These are phyloP conservation scores for Aspergillus jensenii DNA, from an alignment of 2,329 filamentous ascomycete genomes.

Conservation along the genomic window DNA sequence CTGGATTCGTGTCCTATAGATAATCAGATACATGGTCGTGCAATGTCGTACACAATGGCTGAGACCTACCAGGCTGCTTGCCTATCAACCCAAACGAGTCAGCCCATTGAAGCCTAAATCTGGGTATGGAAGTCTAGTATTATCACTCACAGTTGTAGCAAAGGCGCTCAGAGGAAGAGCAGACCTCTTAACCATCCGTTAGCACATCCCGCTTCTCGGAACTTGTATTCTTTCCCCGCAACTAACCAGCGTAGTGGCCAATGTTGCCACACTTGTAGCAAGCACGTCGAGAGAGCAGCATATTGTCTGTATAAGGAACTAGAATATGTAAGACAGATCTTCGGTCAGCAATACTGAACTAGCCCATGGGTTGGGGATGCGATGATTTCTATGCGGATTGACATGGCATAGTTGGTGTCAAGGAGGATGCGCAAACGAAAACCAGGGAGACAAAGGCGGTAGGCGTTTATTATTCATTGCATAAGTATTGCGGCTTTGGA, in stretches of 20 bases:
- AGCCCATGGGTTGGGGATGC: slow-evolving; percentile 1
- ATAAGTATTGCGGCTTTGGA: background rate
- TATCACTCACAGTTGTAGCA: slow-evolving; percentile 92
- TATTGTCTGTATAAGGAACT: slow-evolving; percentile 43
- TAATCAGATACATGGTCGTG: slow-evolving; percentile 20
- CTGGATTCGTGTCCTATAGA: slow-evolving; percentile 86
- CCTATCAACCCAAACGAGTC: slow-evolving; percentile 28
- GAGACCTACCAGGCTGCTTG: slow-evolving; percentile 47
- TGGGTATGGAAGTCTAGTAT: background rate
- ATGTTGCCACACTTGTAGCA: slow-evolving; percentile 80
- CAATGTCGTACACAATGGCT: slow-evolving; percentile 12
- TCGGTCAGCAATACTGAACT: slow-evolving; percentile 17
- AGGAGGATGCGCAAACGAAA: background rate
- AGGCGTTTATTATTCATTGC: background rate
- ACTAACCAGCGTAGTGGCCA: slow-evolving; percentile 62
- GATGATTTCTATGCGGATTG: background rate
- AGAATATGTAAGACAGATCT: slow-evolving; percentile 1
- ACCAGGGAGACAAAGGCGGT: background rate
- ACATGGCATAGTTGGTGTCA: background rate
- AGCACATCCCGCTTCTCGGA: slow-evolving; percentile 53
- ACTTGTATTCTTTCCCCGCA: slow-evolving; percentile 29
- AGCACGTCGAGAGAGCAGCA: slow-evolving; percentile 81
- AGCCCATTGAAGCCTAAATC: slow-evolving; percentile 19
- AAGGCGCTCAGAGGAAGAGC: slow-evolving; percentile 94
- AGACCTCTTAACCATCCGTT: slow-evolving; percentile 69